These are phyloP conservation scores for Exserohilum turcica DNA, from an alignment of 2,329 filamentous ascomycete species.

Conservation along the genomic window DNA sequence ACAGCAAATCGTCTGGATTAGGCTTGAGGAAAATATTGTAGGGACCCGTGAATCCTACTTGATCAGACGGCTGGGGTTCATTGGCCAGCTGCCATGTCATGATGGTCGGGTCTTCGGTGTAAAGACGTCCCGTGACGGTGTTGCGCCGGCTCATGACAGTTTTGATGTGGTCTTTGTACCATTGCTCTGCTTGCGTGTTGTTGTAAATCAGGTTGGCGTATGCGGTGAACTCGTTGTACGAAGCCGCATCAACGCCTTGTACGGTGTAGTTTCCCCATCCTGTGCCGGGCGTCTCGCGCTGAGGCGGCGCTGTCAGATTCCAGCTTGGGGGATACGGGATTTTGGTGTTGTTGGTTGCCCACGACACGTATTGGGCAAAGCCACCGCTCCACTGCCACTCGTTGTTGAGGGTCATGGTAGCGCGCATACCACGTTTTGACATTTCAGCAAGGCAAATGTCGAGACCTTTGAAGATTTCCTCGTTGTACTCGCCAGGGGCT, in stretches of 20 bases:
- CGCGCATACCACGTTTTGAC: conserved; percentile 48
- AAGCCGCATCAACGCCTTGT: conserved; percentile 40
- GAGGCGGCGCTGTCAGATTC: conserved; percentile 47
- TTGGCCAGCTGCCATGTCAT: conserved; percentile 52
- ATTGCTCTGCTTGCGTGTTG: conserved; percentile 40
- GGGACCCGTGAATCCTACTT: conserved; percentile 32
- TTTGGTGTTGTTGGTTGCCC: conserved; percentile 42
- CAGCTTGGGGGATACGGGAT: conserved; percentile 48
- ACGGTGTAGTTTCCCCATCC: conserved; percentile 50
- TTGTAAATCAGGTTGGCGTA: conserved; percentile 47
- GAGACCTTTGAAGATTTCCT: conserved; percentile 45
- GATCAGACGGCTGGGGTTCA: conserved; percentile 43
- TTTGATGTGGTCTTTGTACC: conserved; percentile 48
- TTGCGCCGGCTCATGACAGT: conserved; percentile 46
- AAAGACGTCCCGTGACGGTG: conserved; percentile 44
- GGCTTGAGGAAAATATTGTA: conserved; percentile 34
- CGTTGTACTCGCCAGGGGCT: conserved; percentile 47
- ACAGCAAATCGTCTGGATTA: conserved; percentile 41
- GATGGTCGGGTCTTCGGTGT: conserved; percentile 47
- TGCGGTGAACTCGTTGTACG: conserved; percentile 35
- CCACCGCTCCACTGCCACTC: conserved; percentile 51
- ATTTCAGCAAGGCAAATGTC: conserved; percentile 50
- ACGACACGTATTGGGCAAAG: conserved; percentile 48
- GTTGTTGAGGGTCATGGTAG: conserved; percentile 49
- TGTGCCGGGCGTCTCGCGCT: conserved; percentile 40